Base-by-base conservation (phyloP, 805 yeast species). In the Candida ficus region DNA sequence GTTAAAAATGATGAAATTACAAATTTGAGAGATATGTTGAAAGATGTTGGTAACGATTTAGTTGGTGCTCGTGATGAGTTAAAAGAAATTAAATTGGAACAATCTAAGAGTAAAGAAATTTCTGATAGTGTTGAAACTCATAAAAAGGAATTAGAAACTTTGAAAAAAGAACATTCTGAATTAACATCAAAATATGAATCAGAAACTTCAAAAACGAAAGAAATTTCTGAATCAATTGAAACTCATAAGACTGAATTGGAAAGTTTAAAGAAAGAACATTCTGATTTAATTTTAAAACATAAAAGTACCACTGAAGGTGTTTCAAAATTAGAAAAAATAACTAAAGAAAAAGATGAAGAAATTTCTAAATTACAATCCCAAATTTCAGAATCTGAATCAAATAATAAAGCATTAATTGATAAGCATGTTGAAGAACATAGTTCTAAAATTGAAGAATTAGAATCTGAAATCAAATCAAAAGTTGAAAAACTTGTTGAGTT, bases 1-100 rank as follows among this genome's bases (percentile, higher is more conserved):
- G 34, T 54, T 8, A 78, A 78, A 44, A 43, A 54, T 11, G 84
- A 77, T 40, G 95, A 89, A 53, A 63, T 88, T 14, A 88, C 78
- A 35, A 71, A 68, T 38, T 67, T 84, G 38, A 75, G 80, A 52
- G 96, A 88, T 43, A 85, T 83, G 86, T 58, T 90, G 39, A 73
- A 73, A 47, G 78, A 75, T 42, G 70, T 89, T 21, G 96, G 96
- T 1, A 76, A 84, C 52, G 95, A 87, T 37, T 66, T 89, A 7
- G 95, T 89, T 1, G 72, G 75, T 5, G 76, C 88, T 0, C 77
- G 74, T 47, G 87, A 83, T 34, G 63, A 75, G 39, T 38, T 80
- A 17, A 80, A 82, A 49, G 57, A 53, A 4, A 26, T 60, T 16
- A 57, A 53, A n/a, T 7, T 34, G 3, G 34, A 37, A 20, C 31